Evolutionary conservation across 306 rosid species (phyloP), one percentile per base, ranked within the genome.

Genomic region (Begonia loranthoides): DNA sequence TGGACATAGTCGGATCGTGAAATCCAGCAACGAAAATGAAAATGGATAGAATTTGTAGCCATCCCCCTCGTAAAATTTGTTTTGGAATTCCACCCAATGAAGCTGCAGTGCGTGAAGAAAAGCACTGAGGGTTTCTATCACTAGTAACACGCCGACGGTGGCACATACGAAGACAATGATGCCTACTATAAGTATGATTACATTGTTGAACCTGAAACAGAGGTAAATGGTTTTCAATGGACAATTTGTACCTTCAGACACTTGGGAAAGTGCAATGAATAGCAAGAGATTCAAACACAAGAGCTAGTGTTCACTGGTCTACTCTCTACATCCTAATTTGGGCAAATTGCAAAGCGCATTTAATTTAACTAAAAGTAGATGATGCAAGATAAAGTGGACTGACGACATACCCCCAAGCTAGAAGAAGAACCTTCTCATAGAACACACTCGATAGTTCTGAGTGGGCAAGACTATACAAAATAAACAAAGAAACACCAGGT

Each of bases 31-130:
- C 7, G 76, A 33, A n/a, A 86, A 83, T 52, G 94, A 72, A 71
- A 72, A 86, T 3, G 99, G 99, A 22, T 33, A 41, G 70, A 90
- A 90, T 80, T 76, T 90, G 73, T 76, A 80, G 40, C 95, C 99
- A 51, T 86, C 92, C 64, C 95, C 99, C 63, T 80, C 86, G 6
- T 90, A 90, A 56, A 90, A 90, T 75, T 86, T 90, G 79, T 86
- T 86, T 61, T 86, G 99, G 57, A 86, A 90, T 73, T 90, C 95
- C 45, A 86, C 94, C 99, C 95, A 90, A 67, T 86, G 99, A 74
- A 86, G 99, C 22, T 95, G 89, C 70, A 90, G 56, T 9, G 99
- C 95, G 52, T 90, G 99, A 66, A 86, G 84, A 86, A 90, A 90
- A 62, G 99, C 95, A 53, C 99, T 86, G 11, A 83, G 74, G 45